These are phyloP conservation scores for Dichotomocladium elegans DNA, from an alignment of 371 early-diverging fungal species.

Conservation along the genomic window DNA sequence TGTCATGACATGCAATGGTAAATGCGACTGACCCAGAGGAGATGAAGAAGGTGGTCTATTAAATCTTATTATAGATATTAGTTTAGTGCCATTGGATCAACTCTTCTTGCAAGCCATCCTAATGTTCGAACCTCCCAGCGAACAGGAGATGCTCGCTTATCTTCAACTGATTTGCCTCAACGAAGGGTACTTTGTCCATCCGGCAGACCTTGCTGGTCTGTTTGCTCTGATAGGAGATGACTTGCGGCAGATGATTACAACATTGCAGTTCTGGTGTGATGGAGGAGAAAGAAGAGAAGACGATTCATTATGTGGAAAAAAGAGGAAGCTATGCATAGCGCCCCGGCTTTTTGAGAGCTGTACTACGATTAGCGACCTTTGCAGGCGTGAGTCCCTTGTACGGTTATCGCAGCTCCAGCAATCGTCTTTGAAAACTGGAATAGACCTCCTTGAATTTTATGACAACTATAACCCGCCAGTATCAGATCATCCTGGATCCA, in stretches of 20 bases:
- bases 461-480: not conserved
- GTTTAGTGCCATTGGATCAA: constrained; percentile 21
- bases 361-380: not conserved
- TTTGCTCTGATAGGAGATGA: constrained; percentile 25
- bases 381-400: not conserved
- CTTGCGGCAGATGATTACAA: constrained; percentile 29
- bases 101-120: constrained; percentile 19
- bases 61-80: constrained; percentile 11
- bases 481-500: too few relatives aligned
- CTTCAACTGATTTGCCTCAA: constrained; percentile 33
- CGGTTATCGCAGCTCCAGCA: not conserved
- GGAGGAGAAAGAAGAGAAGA: not conserved
- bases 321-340: too few relatives aligned
- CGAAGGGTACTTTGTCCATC: constrained; percentile 33
- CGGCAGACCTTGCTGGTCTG: constrained; percentile 23
- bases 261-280: constrained; percentile 20
- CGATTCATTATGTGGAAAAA: not conserved
- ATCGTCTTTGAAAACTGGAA: not conserved
- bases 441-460: not conserved
- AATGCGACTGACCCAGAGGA: constrained; percentile 1
- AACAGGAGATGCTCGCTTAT: constrained; percentile 22
- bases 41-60: not conserved
- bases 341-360: not conserved
- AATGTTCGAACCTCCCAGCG: constrained; percentile 12
- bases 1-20: constrained; percentile 78